Percentiles rank a stretch among this genome's conserved stretches.
Evolutionary conservation across 2,329 filamentous ascomycete genomes (phyloP).

Genomic region (Claviceps sp.): DNA sequence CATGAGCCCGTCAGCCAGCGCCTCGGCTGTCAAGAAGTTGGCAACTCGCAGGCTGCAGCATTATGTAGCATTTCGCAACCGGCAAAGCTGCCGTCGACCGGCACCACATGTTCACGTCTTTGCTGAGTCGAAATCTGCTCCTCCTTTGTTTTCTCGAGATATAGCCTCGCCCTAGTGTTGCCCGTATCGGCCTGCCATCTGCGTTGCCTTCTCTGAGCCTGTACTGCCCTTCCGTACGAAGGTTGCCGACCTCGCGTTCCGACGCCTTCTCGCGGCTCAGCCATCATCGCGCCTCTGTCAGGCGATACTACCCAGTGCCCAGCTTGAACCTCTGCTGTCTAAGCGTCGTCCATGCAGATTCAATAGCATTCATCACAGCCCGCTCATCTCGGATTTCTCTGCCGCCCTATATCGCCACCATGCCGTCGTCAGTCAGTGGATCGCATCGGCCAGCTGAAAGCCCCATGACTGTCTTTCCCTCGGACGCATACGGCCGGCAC

Average conservation of each 20-base stretch:
- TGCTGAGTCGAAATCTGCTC: background rate
- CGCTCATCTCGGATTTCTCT: background rate
- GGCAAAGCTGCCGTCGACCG: background rate
- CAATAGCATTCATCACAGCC: background rate
- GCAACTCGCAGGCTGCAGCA: background rate
- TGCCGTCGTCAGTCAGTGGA: conserved; percentile 32
- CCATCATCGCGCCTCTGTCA: background rate
- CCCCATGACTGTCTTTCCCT: conserved; percentile 22
- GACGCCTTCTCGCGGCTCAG: background rate
- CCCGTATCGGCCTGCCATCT: no score
- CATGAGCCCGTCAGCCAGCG: background rate
- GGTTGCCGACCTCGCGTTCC: background rate
- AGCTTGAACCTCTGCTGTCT: background rate
- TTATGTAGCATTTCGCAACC: background rate
- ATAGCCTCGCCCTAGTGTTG: no score
- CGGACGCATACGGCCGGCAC: conserved; percentile 28
- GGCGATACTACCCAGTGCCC: background rate
- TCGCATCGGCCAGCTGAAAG: conserved; percentile 31
- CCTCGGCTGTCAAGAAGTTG: background rate
- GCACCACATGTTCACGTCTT: background rate
- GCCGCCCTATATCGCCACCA: conserved; percentile 9
- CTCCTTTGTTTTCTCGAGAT: background rate
- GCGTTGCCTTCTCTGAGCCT: background rate
- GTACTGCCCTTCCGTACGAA: background rate
- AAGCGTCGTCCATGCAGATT: background rate